Percentiles rank a stretch among this genome's conserved stretches.
phyloP scores from a whole-genome alignment of 106 monocot species.

The Hemerocallis citrina region DNA sequence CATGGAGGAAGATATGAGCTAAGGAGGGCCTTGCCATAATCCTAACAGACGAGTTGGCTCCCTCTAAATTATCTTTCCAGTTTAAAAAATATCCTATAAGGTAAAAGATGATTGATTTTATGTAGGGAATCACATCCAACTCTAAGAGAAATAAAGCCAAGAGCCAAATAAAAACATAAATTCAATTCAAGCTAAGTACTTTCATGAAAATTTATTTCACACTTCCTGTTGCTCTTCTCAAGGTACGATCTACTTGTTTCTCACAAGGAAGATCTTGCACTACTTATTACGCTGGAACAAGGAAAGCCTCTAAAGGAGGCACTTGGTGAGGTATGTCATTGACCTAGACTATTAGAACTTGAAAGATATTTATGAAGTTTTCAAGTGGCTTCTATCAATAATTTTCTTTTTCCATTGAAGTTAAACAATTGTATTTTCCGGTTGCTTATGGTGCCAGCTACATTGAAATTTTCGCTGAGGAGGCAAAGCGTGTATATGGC shows the following conservation, averaged over 20 bases:
- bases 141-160: no score
- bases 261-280: slow-evolving; percentile 87
- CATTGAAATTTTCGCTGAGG: slow-evolving; percentile 89
- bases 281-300: slow-evolving; percentile 89
- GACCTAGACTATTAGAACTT: background rate
- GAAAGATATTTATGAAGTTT: background rate
- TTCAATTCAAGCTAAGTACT: no score
- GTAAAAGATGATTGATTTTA: no score
- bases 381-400: slow-evolving; percentile 1
- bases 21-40: no score
- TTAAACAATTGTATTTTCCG: slow-evolving; percentile 25
- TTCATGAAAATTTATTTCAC: background rate
- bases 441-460: slow-evolving; percentile 77
- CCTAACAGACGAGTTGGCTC: no score
- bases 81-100: no score
- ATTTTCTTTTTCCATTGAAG: background rate
- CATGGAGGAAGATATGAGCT: no score
- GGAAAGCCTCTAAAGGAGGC: slow-evolving; percentile 94
- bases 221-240: slow-evolving; percentile 8
- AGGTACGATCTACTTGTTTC: slow-evolving; percentile 83
- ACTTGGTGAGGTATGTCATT: slow-evolving; percentile 58
- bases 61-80: no score
- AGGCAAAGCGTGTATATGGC: slow-evolving; percentile 87
- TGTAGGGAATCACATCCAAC: no score
- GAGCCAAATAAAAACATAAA: no score